Evolutionary conservation across 169 alveolate species (phyloP).

Genomic region (Theileria equi): DNA sequence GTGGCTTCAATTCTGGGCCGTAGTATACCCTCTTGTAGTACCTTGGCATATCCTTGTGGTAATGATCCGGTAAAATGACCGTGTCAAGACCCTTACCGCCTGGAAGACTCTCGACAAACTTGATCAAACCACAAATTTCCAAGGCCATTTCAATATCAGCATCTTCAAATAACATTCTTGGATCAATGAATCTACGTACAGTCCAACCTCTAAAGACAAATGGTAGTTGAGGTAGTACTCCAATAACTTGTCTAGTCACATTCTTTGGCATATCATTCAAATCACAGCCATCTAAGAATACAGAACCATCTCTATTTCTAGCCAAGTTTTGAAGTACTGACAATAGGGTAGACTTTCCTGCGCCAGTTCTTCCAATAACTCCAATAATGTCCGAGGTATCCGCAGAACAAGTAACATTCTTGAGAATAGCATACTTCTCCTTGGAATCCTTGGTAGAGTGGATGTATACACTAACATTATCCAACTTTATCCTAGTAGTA

Average conservation of each 20-base stretch:
- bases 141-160: no score
- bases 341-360: conserved; percentile 61
- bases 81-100: no score
- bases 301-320: conserved; percentile 30
- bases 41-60: no score
- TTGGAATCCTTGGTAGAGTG: no score
- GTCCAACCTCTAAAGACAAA: conserved; percentile 49
- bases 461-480: conserved; percentile 3
- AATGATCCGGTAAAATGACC: no score
- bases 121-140: no score
- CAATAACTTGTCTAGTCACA: conserved; percentile 33
- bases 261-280: no score
- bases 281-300: conserved; percentile 65
- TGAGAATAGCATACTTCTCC: background rate
- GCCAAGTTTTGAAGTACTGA: conserved; percentile 28
- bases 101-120: no score
- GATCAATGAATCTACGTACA: no score
- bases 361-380: conserved; percentile 61
- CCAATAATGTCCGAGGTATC: conserved; percentile 36
- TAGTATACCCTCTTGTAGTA: no score
- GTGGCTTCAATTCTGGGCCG: no score
- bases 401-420: conserved; percentile 23
- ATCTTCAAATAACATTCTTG: no score
- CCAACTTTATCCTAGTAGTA: conserved; percentile 3
- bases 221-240: conserved; percentile 34